Evolutionary conservation across 345 rosid genomes (phyloP), one percentile per base, ranked within the genome.

Genomic region (Adansonia digitata): DNA sequence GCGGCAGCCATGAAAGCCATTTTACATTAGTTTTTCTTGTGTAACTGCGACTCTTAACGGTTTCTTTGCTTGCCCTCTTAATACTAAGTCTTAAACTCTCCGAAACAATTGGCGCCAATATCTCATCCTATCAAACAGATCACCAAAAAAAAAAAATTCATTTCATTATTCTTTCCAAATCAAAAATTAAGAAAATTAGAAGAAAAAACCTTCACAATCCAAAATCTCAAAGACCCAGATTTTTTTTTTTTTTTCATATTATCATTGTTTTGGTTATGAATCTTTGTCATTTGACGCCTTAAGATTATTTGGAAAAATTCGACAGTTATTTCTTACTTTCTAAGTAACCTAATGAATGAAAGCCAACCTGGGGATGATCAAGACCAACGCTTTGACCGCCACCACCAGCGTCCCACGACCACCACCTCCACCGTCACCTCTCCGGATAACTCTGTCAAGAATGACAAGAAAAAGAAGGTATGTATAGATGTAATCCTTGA

Each of bases 381-480:
- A 84, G 74, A 45, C 80, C 74, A 75, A 67, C 61, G 56, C 59
- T 37, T 26, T 51, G 53, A 40, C 73, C 77, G 62, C 80, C 59
- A 20, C 29, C 12, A 53, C 5, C 59, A 53, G 59, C 59, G 59
- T 53, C n/a, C n/a, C n/a, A n/a, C n/a, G n/a, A 46, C 74, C 0
- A 20, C 65, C 5, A 31, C 49, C 46, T 17, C 65, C 40, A 48
- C 59, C 0, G 42, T 35, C 3, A 31, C 81, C 22, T 75, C 79
- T 3, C 78, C 80, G 69, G 86, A 88, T 12, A 81, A 79, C 73
- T 84, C 90, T 26, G 74, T 76, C 81, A 90, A 82, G 85, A 77
- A 75, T 69, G 89, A 94, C 73, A 94, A 81, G 88, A 92, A 85
- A 84, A 94, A 89, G 85, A 94, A 83, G 90, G 98, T 92, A 80